Evolutionary conservation across 2,329 filamentous ascomycete genomes (phyloP), one percentile per base, ranked within the genome.

Genomic region (Trichophyton verrucosum): DNA sequence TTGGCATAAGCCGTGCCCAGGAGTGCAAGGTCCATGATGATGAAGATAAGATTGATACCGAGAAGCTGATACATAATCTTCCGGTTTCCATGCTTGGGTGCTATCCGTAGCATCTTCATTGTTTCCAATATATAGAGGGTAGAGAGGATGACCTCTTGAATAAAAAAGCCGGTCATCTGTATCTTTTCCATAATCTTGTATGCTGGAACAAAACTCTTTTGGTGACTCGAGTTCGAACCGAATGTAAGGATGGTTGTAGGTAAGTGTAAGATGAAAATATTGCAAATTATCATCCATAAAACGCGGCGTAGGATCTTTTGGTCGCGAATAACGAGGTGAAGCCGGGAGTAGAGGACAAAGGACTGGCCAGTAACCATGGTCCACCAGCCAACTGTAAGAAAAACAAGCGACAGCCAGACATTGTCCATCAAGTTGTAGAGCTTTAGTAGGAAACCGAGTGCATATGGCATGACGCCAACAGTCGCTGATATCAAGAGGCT

Each of bases 91-190:
- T 68, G 68, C 59, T 77, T 72, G 20, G 73, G 73, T 61, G 80
- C 75, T 8, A 77, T 65, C 6, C 74, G 75, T 59, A 82, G 72
- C 61, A 82, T 75, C 76, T 74, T 77, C 61, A 79, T 68, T 0
- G 81, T 81, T 64, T 82, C 79, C 68, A 71, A 72, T 61, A 84
- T 81, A 67, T 81, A 81, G 20, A 80, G 68, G 1, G 69, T 68
- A 1, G 77, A 79, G 30, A 81, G 73, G 61, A 78, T 71, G 51
- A 75, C 68, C 60, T 81, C 78, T 63, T 81, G 78, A 3, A 79
- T 42, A 57, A 74, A 79, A 65, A 81, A 80, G 40, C 78, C 69
- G 3, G 75, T 76, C 60, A 80, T 74, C 64, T 81, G 78, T 11
- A 80, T 69, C 64, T 76, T 76, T 61, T 81, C 78, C 67, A 76